phyloP scores from a whole-genome alignment of 495 filamentous ascomycete genomes.

The Immersiella caudata region DNA sequence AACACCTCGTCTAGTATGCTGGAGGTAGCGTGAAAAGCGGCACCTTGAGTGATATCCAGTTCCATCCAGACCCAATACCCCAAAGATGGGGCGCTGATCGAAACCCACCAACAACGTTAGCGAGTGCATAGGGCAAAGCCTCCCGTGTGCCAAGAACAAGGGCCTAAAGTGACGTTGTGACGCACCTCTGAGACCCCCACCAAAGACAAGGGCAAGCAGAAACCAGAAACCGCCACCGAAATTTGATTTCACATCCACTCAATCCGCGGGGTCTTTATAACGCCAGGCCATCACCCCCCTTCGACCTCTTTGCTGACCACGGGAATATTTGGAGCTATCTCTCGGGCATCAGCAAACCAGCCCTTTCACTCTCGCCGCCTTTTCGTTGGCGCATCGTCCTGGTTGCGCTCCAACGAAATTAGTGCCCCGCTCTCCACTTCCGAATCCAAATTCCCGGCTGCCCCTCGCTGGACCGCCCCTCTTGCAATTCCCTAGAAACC shows the following conservation, averaged over 20 bases:
- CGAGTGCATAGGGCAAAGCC: background rate
- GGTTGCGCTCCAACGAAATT: background rate
- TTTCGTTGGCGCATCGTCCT: background rate
- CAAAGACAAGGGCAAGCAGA: conserved; percentile 20
- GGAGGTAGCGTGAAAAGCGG: too few relatives aligned
- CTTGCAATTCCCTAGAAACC: background rate
- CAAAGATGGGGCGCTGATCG: background rate
- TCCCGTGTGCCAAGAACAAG: conserved; percentile 27
- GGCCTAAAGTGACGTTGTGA: conserved; percentile 26
- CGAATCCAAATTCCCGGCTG: background rate
- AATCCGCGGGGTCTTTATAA: conserved; percentile 17
- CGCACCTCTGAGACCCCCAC: conserved; percentile 32
- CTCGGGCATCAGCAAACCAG: background rate
- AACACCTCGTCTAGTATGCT: too few relatives aligned
- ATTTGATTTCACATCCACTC: conserved; percentile 24
- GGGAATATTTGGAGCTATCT: background rate
- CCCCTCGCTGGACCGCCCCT: background rate
- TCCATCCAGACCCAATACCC: background rate
- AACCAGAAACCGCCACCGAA: conserved; percentile 36
- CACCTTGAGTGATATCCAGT: too few relatives aligned
- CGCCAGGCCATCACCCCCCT: conserved; percentile 1
- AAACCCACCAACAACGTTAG: background rate
- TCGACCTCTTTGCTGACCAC: background rate
- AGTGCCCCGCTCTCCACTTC: background rate
- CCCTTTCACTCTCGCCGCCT: background rate